Evolutionary conservation across 352 stramenopile species (phyloP).

Genomic region (Phytophthora ramorum): DNA sequence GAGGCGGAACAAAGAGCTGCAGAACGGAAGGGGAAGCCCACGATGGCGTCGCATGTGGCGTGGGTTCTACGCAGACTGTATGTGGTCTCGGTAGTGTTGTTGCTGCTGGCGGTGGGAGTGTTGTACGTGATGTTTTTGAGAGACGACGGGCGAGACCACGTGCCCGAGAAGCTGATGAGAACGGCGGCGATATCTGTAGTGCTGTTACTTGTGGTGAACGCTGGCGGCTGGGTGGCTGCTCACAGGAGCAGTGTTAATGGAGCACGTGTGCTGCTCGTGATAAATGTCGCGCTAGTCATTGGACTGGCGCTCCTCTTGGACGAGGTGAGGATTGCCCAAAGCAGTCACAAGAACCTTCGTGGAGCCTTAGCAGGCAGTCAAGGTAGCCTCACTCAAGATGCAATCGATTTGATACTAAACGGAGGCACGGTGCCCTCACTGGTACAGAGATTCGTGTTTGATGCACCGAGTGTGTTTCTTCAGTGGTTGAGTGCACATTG

Average conservation of each 20-base stretch:
- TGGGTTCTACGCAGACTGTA: slow-evolving; percentile 41
- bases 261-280: slow-evolving; percentile 18
- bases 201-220: slow-evolving; percentile 24
- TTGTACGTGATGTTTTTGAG: slow-evolving; percentile 18
- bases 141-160: slow-evolving; percentile 1
- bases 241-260: slow-evolving; percentile 27
- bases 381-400: slow-evolving; percentile 27
- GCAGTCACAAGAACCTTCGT: slow-evolving; percentile 43
- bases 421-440: slow-evolving; percentile 46
- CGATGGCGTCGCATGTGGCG: slow-evolving; percentile 30
- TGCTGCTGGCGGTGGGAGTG: slow-evolving; percentile 17
- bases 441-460: slow-evolving; percentile 56
- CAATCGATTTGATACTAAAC: slow-evolving; percentile 45
- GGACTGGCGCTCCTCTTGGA: slow-evolving; percentile 32
- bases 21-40: slow-evolving; percentile 17
- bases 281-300: slow-evolving; percentile 13
- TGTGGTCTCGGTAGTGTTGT: slow-evolving; percentile 24
- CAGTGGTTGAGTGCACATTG: slow-evolving; percentile 47
- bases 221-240: slow-evolving; percentile 30
- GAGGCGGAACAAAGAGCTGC: slow-evolving; percentile 15
- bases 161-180: slow-evolving; percentile 8
- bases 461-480: slow-evolving; percentile 55
- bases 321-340: slow-evolving; percentile 35
- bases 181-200: not conserved
- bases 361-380: slow-evolving; percentile 5